phyloP scores from a whole-genome alignment of 2,329 filamentous ascomycete genomes.

The Exophiala sideris region DNA sequence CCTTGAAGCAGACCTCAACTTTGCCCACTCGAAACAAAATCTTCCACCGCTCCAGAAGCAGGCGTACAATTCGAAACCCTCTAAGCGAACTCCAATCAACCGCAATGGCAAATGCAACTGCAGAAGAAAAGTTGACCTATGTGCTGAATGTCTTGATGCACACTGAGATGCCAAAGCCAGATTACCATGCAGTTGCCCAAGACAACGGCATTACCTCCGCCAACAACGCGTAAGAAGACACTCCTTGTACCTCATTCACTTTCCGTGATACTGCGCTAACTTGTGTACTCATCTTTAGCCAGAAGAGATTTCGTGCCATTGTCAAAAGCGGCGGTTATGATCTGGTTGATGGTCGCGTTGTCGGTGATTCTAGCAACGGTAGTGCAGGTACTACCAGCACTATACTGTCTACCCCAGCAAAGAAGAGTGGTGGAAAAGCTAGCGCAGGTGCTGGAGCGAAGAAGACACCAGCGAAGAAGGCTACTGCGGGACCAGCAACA shows the following conservation, averaged over 20 bases:
- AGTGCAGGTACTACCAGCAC: neutral
- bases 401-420: neutral
- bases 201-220: slow-evolving; percentile 3
- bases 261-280: neutral
- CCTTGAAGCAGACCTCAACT: too few relatives aligned
- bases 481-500: neutral
- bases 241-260: neutral
- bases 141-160: slow-evolving; percentile 12
- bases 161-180: slow-evolving; percentile 14
- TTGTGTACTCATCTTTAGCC: neutral
- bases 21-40: too few relatives aligned
- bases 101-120: neutral
- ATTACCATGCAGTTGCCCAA: slow-evolving; percentile 9
- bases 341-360: slow-evolving; percentile 8
- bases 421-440: neutral
- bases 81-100: neutral
- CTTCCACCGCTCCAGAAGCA: too few relatives aligned
- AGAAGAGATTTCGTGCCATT: slow-evolving; percentile 16
- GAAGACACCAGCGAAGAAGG: neutral
- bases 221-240: slow-evolving; percentile 12
- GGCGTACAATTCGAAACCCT: too few relatives aligned
- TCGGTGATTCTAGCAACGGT: neutral
- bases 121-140: slow-evolving; percentile 7
- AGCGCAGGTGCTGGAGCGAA: neutral
- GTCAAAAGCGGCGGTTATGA: slow-evolving; percentile 10